Base-by-base conservation (phyloP, 1,284 basidiomycete species). In the Papiliotrema flavescens region DNA sequence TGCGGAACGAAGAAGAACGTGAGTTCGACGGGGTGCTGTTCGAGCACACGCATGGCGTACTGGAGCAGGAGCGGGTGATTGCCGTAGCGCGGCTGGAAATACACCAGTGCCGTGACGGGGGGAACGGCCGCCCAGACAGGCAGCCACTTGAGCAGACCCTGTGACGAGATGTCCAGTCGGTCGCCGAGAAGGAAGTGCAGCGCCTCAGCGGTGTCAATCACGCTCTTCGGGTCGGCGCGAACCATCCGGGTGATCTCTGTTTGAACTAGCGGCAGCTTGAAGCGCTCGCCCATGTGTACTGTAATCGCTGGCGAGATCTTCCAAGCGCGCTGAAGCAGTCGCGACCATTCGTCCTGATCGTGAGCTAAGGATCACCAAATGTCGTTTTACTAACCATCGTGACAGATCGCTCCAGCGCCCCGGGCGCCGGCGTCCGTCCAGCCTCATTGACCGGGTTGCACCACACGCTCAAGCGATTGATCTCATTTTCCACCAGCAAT, bases 1-100 rank as follows among this genome's bases (percentile, higher is more conserved):
- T 99, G 96, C 0, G 96, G 96, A 17, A 99, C 92, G 72, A 97
- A 99, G 82, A 98, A 99, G 83, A 99, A 99, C 0, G 94, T 95
- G 45, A 98, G 75, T 23, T 92, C 87, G 17, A 98, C 90, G 0
- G 93, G 90, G 71, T 98, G 93, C 72, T 96, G 88, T 73, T 95
- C 92, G 41, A 99, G 80, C 1, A 94, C 90, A 47, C 94, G 85
- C 79, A 98, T 93, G 0, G 95, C 94, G 74, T 97, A 98, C 85
- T 99, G 96, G 32, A 98, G 78, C 37, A 98, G 78, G 39, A 92
- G 74, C 0, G 94, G 88, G 66, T 98, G 86, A 65, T 85, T 90
- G 54, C 86, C 82, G 74, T 87, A 93, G 51, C 85, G 83, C 39
- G 83, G 85, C 72, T 92, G 89, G 73, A 95, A 96, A 78, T 89